Evolutionary conservation across 768 basidiomycete species (phyloP), one percentile per base, ranked within the genome.

Genomic region (Lactarius vividus): DNA sequence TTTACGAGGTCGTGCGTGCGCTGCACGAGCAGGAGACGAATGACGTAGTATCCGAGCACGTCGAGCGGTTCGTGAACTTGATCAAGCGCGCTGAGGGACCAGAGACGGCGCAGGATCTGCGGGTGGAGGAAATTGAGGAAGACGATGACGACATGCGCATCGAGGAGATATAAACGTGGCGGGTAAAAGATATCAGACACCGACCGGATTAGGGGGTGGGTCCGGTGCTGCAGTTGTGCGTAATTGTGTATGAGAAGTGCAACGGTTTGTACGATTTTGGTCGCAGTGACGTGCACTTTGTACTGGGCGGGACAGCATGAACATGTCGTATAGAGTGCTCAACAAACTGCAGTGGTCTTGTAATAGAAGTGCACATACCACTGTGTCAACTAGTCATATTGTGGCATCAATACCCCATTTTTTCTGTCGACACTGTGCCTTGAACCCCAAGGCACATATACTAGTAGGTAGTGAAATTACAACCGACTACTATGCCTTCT

Each of bases 21-120:
- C 78, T 88, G 9, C 96, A 99, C 74, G 82, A 88, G 69, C 82
- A 81, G 28, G 97, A 98, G 77, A 82, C 77, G 7, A 88, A 88
- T 23, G 92, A 94, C 52, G 87, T 88, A 77, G 94, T 96, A 56
- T 85, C 88, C 2, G 93, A 94, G 74, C 88, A 90, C 53, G 90
- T 97, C 46, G 93, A 94, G 72, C 85, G 94, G 18, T 79, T 98
- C 9, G 97, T 98, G 4, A 88, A 84, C 68, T 77, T 98, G n/a
- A 74, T 99, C 42, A 87, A 95, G 71, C 83, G 92, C 1, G 84
- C 88, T 0, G 94, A 96, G 73, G 85, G 83, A 3, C 76, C 79
- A 4, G 79, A 84, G 10, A 81, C 80, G 10, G 69, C 74, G 4
- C 72, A 71, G n/a, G 79, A 82, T 44, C 78, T 75, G 57, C 77